These are phyloP conservation scores for Leersia perrieri DNA, from an alignment of 176 grass and related monocot genomes.

Conservation along the genomic window DNA sequence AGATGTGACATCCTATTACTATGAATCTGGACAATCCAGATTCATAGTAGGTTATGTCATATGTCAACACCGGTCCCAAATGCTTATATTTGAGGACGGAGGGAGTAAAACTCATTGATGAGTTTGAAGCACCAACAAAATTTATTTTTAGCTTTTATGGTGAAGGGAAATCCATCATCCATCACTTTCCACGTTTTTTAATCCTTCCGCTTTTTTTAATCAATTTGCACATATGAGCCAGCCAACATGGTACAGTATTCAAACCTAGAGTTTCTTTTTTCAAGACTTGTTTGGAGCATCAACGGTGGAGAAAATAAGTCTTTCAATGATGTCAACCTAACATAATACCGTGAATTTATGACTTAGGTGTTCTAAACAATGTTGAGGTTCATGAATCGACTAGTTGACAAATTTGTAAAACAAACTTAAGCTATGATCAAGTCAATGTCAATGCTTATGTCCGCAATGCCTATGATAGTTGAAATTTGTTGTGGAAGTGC, in stretches of 20 bases:
- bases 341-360: neutral
- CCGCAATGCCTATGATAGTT: neutral
- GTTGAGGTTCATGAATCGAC: neutral
- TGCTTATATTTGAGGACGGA: no score
- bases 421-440: neutral
- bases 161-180: neutral
- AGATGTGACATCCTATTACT: no score
- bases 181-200: neutral
- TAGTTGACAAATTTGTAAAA: neutral
- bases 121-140: neutral
- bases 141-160: neutral
- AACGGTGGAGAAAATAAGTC: neutral
- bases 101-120: no score
- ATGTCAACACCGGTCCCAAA: no score
- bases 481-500: neutral
- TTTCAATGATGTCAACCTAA: neutral
- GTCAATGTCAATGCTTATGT: neutral
- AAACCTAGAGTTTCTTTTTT: neutral
- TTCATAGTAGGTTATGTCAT: no score
- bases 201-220: neutral
- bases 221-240: neutral
- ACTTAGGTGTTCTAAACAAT: neutral
- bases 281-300: constrained; percentile 3
- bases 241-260: neutral
- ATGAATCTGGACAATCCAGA: no score